A percentile compares a stretch with the other conserved stretches of the same genome.
Evolutionary conservation across 2,329 filamentous ascomycete genomes (phyloP).

Genomic region (Botrytis paeoniae): DNA sequence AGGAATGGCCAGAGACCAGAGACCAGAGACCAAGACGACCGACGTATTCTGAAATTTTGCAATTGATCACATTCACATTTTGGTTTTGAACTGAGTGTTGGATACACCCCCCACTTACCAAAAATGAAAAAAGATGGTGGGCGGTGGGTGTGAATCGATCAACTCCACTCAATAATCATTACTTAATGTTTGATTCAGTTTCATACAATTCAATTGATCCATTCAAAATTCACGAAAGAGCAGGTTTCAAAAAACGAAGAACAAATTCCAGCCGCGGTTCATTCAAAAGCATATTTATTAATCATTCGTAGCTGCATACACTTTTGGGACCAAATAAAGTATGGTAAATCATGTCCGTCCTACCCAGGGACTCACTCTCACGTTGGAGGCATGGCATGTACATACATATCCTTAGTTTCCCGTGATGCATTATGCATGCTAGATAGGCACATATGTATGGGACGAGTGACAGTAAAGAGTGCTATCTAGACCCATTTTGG

Average conservation of each 20-base stretch:
- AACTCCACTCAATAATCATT: not conserved
- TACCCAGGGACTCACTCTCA: not conserved
- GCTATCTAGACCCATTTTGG: not conserved
- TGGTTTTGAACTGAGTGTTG: not conserved
- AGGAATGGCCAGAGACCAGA: too few relatives aligned
- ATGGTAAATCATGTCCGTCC: not conserved
- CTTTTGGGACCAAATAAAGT: not conserved
- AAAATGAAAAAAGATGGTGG: not conserved
- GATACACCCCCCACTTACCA: not conserved
- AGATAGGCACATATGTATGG: not conserved
- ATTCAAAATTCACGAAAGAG: not conserved
- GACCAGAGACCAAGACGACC: not conserved
- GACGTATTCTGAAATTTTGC: not conserved
- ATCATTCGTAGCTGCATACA: not conserved
- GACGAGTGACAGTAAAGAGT: not conserved
- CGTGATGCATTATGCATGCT: constrained; percentile 3
- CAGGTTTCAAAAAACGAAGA: not conserved
- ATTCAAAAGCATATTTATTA: too few relatives aligned
- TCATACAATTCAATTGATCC: not conserved
- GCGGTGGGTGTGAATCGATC: not conserved
- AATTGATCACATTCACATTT: constrained; percentile 4
- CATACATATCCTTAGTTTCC: not conserved
- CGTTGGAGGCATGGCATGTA: not conserved
- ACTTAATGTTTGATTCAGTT: not conserved
- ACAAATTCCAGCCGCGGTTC: not conserved